These are phyloP conservation scores for Emmonsia crescens DNA, from an alignment of 2,329 filamentous ascomycete species.

Conservation along the genomic window DNA sequence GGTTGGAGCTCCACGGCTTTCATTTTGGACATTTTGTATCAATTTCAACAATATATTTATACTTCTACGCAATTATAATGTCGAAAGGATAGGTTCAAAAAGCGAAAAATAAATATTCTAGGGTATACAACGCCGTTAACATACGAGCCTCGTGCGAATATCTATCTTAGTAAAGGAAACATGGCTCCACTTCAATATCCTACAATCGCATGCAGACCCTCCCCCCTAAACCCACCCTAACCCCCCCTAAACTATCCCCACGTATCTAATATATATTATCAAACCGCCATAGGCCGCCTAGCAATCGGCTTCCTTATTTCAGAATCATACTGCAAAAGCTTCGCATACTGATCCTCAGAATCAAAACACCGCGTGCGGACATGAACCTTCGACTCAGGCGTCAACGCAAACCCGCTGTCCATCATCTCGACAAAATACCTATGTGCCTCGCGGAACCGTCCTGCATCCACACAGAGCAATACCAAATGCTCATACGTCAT, in stretches of 20 bases:
- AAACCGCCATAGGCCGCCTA: background rate
- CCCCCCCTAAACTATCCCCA: background rate
- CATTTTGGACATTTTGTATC: background rate
- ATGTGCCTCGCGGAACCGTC: conserved; percentile 26
- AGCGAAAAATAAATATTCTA: background rate
- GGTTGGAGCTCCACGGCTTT: too few relatives aligned
- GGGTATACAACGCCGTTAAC: background rate
- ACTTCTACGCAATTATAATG: background rate
- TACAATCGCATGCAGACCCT: background rate
- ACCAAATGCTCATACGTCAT: conserved; percentile 54
- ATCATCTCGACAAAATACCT: conserved; percentile 30
- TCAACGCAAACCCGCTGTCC: conserved; percentile 20
- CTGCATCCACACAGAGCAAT: conserved; percentile 41
- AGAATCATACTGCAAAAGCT: conserved; percentile 22
- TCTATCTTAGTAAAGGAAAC: background rate
- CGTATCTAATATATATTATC: background rate
- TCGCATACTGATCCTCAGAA: conserved; percentile 23
- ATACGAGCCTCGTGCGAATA: background rate
- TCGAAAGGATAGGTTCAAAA: background rate
- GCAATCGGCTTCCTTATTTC: conserved; percentile 15
- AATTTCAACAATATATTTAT: background rate
- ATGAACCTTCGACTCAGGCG: conserved; percentile 16
- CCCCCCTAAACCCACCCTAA: too few relatives aligned
- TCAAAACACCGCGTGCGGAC: conserved; percentile 21
- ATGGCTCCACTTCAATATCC: background rate